Evolutionary conservation across 768 basidiomycete species (phyloP).

Genomic region (Auricularia sp.): DNA sequence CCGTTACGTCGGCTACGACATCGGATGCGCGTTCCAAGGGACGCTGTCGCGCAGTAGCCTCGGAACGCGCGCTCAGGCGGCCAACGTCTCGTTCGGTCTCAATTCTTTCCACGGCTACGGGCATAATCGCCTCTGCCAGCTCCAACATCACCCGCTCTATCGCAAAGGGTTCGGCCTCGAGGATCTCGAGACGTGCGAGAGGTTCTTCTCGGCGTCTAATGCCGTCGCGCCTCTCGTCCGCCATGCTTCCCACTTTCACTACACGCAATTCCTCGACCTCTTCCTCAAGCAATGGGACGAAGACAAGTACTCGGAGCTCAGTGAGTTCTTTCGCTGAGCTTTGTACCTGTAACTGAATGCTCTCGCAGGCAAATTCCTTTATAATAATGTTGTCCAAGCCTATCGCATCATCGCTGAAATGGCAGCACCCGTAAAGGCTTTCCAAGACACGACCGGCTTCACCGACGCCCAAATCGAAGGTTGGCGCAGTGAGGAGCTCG

Average conservation of each 20-base stretch:
- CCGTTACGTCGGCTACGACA: background rate
- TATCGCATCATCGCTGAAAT: background rate
- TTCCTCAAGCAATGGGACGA: conserved; percentile 16
- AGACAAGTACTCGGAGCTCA: conserved; percentile 10
- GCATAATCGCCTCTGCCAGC: conserved; percentile 13
- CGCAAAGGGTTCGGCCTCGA: conserved; percentile 10
- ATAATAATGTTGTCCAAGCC: background rate
- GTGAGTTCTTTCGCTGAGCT: conserved; percentile 4
- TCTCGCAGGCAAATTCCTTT: background rate
- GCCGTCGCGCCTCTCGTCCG: conserved; percentile 7
- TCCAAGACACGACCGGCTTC: background rate
- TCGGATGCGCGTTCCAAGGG: background rate
- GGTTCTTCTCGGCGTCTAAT: conserved; percentile 12
- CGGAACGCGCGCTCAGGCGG: background rate
- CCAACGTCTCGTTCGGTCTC: background rate
- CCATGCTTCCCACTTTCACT: conserved; percentile 12
- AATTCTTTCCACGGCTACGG: conserved; percentile 11
- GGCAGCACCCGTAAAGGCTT: background rate
- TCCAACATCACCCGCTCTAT: conserved; percentile 10
- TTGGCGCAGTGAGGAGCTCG: background rate
- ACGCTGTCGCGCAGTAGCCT: conserved; percentile 1
- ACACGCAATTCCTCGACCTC: conserved; percentile 6
- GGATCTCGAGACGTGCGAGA: conserved; percentile 13
- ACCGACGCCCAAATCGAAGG: background rate
- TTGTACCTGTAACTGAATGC: background rate